Conservation (phyloP, 2,329 filamentous ascomycete species). For the Botryotinia convoluta region DNA sequence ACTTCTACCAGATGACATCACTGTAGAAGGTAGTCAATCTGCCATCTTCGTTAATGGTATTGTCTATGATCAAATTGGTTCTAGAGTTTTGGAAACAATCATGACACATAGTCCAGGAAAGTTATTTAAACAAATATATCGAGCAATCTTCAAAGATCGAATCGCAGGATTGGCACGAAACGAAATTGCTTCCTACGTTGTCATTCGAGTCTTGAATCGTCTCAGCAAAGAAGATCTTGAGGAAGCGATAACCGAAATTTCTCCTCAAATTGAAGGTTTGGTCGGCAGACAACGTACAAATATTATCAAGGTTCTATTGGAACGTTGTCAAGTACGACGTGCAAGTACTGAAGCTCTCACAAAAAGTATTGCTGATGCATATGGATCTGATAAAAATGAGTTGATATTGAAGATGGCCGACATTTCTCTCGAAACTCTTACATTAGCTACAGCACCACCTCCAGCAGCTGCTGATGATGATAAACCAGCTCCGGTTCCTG, state of each 20-base stretch:
- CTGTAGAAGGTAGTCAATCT: constrained; percentile 69
- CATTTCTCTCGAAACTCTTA: constrained; percentile 50
- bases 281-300: constrained; percentile 73
- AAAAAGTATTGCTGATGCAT: constrained; percentile 53
- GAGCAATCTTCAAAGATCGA: constrained; percentile 73
- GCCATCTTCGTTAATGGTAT: constrained; percentile 81
- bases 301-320: constrained; percentile 77
- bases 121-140: constrained; percentile 84
- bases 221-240: constrained; percentile 83
- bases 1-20: constrained; percentile 75
- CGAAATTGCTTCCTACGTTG: constrained; percentile 85
- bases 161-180: constrained; percentile 82
- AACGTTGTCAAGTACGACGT: constrained; percentile 71
- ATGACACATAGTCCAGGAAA: constrained; percentile 79
- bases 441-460: constrained; percentile 32
- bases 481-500: constrained; percentile 32
- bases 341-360: constrained; percentile 55
- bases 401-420: constrained; percentile 60
- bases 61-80: constrained; percentile 87
- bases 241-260: constrained; percentile 67
- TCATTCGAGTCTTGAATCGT: constrained; percentile 76
- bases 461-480: constrained; percentile 31
- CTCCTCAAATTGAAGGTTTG: constrained; percentile 69
- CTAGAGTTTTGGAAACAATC: constrained; percentile 83
- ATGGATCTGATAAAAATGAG: constrained; percentile 48